Evolutionary conservation across 2,329 filamentous ascomycete species (phyloP), one percentile per base, ranked within the genome.

Genomic region (Ophiognomonia clavigignenti-juglandacearum): DNA sequence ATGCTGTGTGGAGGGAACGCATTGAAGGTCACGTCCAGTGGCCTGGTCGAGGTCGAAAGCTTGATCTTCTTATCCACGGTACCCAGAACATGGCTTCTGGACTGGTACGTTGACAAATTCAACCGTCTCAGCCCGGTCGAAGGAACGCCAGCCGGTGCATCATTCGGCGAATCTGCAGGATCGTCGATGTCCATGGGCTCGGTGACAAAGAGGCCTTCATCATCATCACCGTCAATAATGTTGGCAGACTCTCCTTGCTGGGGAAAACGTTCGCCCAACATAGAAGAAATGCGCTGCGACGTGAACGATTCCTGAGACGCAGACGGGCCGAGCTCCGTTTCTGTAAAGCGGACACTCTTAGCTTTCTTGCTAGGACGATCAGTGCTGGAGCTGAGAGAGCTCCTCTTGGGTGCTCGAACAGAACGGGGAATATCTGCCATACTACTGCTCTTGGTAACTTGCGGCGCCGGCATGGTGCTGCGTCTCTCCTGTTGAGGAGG

Each of bases 341-440:
- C 58, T 35, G 57, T 55, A 54, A 69, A 71, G 32, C 62, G 63
- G 36, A 71, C 67, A 26, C 64, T 63, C 47, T 70, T 70, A 31
- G 59, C 64, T 39, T 57, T 57, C 48, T 63, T 68, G 26, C 51
- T 57, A 5, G 48, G 18, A 13, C 41, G 38, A 19, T 32, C 27
- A n/a, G 24, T 20, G 18, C 32, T 34, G 13, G 34, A 20, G 32
- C 36, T 39, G 22, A 41, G 22, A 6, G 39, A 40, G 23, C 27
- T 43, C 26, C 42, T 48, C 37, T 51, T 53, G 32, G 14, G 32
- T 19, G 26, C 13, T 14, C 42, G 4, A 7, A 18, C 34, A 23
- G 27, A 43, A 38, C 24, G 46, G 6, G 35, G 24, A n/a, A 3
- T 26, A 18, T 13, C 44, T 7, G 16, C 22, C 10, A 31, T 39